Base-by-base conservation (phyloP, 2,329 filamentous ascomycete genomes). In the Fusarium napiforme region DNA sequence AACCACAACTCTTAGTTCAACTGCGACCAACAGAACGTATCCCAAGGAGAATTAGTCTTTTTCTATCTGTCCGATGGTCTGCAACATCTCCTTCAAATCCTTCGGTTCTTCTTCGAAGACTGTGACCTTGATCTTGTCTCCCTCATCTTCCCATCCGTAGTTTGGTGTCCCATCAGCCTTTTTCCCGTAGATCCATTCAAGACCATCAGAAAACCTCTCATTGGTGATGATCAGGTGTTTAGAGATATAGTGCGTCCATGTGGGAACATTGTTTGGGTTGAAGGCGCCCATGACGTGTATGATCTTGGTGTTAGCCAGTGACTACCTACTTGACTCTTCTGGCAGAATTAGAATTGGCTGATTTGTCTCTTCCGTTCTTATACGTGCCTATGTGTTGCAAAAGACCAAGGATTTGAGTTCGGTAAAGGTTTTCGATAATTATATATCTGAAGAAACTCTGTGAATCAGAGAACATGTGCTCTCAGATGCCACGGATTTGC, bases 391-490 rank as follows among this genome's bases (percentile, higher is more conserved):
- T 7, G 7, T 52, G 12, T 21, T 53, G 1, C 9, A 7, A 8
- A n/a, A 30, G 2, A 4, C 6, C 2, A 16, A 30, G 19, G 19
- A 10, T 1, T 6, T 34, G 4, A 15, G n/a, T 23, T 50, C 16
- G 9, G 8, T 34, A 4, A 8, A 4, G 10, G 6, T 9, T 5
- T 19, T 34, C 9, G 21, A 9, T 1, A 2, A 10, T 52, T 34
- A 36, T 19, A 26, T 52, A 23, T 36, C 6, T 4, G 4, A 52
- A 36, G 47, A 36, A 15, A 34, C n/a, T 19, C 11, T 8, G 11
- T 26, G 16, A 36, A 23, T 52, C 30, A 36, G 47, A 50, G 21
- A 32, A 19, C 10, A 1, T 1, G 28, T 12, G 15, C 4, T 4
- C 5, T 23, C 2, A 18, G 10, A 19, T 5, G 16, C 47, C 6